Conservation (phyloP, 495 filamentous ascomycete species). For the Parmelia sp. region DNA sequence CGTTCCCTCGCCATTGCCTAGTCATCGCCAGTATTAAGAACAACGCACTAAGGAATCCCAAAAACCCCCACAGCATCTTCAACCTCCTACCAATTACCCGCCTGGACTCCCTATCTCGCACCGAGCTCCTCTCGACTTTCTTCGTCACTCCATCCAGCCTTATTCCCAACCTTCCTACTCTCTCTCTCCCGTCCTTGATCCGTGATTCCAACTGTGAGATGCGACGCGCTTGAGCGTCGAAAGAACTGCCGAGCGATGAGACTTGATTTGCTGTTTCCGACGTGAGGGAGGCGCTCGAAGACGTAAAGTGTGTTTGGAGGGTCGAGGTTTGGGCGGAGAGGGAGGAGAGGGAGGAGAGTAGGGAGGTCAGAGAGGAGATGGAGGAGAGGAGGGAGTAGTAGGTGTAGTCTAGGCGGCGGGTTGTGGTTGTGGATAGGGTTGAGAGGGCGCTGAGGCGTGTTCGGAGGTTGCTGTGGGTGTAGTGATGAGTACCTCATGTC, state of each 20-base stretch:
- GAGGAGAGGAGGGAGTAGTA: slow-evolving; percentile 83
- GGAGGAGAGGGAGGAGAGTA: slow-evolving; percentile 61
- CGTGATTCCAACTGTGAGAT: slow-evolving; percentile 60
- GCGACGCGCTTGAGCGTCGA: slow-evolving; percentile 61
- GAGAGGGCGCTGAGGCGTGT: slow-evolving; percentile 32
- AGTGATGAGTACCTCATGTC: too few relatives aligned
- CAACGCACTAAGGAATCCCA: slow-evolving; percentile 32
- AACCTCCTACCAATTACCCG: slow-evolving; percentile 57
- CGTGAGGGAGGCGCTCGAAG: slow-evolving; percentile 53
- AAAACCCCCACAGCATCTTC: slow-evolving; percentile 55
- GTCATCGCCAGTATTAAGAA: slow-evolving; percentile 26
- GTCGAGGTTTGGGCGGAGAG: slow-evolving; percentile 56
- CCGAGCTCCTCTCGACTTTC: slow-evolving; percentile 66
- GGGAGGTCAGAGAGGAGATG: slow-evolving; percentile 59
- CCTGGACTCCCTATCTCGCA: slow-evolving; percentile 66
- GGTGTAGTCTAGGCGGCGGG: slow-evolving; percentile 71
- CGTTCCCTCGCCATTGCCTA: not conserved
- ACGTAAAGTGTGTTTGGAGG: slow-evolving; percentile 56
- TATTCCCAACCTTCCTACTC: slow-evolving; percentile 56
- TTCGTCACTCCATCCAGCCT: slow-evolving; percentile 58
- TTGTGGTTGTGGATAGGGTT: slow-evolving; percentile 48
- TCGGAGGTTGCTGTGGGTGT: slow-evolving; percentile 30
- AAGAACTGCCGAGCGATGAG: slow-evolving; percentile 52
- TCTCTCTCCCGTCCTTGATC: slow-evolving; percentile 55
- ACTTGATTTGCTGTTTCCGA: slow-evolving; percentile 60